Conservation (phyloP, 2,329 filamentous ascomycete genomes). For the Dactylellina cionopaga region DNA sequence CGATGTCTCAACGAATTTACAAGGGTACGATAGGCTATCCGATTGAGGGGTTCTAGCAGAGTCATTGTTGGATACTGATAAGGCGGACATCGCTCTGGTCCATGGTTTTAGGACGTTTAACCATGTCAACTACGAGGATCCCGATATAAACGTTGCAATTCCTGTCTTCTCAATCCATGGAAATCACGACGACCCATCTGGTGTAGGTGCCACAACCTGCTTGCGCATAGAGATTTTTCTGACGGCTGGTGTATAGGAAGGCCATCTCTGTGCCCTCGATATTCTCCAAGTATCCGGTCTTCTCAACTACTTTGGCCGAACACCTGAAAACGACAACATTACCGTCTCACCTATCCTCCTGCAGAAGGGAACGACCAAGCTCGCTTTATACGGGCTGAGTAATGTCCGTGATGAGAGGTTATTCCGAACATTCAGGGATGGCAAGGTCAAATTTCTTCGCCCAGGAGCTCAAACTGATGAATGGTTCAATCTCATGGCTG, state of each 20-base stretch:
- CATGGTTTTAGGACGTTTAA: slow-evolving; percentile 76
- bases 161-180: slow-evolving; percentile 98
- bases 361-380: slow-evolving; percentile 91
- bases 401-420: slow-evolving; percentile 96
- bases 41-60: no score
- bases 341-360: slow-evolving; percentile 88
- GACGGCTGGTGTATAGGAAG: slow-evolving; percentile 67
- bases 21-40: slow-evolving; percentile 64
- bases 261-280: slow-evolving; percentile 89
- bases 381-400: slow-evolving; percentile 92
- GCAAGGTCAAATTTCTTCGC: slow-evolving; percentile 91
- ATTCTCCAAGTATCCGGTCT: slow-evolving; percentile 89
- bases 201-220: slow-evolving; percentile 61
- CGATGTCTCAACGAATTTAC: slow-evolving; percentile 90
- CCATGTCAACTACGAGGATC: slow-evolving; percentile 97
- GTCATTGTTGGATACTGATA: no score
- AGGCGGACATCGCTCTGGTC: no score
- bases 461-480: slow-evolving; percentile 81
- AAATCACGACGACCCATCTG: slow-evolving; percentile 98
- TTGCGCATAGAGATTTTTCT: neutral
- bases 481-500: slow-evolving; percentile 95
- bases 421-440: slow-evolving; percentile 90
- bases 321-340: slow-evolving; percentile 92
- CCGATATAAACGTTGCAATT: slow-evolving; percentile 95
- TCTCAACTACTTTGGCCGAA: slow-evolving; percentile 94